A percentile compares a stretch with the other conserved stretches of the same genome.
phyloP scores from a whole-genome alignment of 176 grass and related monocot species.

The Oryza australiensis region DNA sequence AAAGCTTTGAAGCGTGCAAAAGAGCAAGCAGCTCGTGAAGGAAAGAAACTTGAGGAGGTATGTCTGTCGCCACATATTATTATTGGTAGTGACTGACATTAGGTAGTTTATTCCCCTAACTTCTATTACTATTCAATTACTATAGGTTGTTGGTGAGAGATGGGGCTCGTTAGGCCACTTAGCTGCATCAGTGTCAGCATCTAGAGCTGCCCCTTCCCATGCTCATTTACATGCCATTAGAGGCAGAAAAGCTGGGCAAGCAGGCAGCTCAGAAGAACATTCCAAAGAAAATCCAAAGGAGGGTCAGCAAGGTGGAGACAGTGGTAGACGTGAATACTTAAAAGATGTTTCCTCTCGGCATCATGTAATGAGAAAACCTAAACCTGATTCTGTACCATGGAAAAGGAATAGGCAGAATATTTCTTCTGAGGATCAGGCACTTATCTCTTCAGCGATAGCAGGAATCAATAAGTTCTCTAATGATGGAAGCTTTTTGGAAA shows the following conservation, averaged over 20 bases:
- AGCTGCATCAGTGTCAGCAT: constrained; percentile 66
- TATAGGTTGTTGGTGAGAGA: constrained; percentile 83
- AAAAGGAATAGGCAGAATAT: constrained; percentile 62
- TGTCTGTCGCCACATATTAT: neutral
- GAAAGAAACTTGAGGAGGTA: constrained; percentile 76
- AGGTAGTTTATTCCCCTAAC: neutral
- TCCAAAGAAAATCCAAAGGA: constrained; percentile 34
- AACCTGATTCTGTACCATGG: constrained; percentile 74
- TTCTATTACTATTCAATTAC: neutral
- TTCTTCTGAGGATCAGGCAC: constrained; percentile 67
- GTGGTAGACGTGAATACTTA: constrained; percentile 58
- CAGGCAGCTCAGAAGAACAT: constrained; percentile 40
- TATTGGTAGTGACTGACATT: neutral
- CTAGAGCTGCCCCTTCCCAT: constrained; percentile 59
- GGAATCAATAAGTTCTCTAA: constrained; percentile 76
- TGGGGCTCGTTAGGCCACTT: constrained; percentile 78
- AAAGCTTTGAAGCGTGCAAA: constrained; percentile 98
- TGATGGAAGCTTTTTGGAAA: constrained; percentile 92
- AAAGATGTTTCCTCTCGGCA: constrained; percentile 66
- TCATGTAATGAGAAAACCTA: constrained; percentile 83
- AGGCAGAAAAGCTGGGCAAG: constrained; percentile 62
- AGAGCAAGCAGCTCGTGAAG: constrained; percentile 91
- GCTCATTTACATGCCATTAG: constrained; percentile 84
- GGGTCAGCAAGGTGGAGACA: constrained; percentile 21
- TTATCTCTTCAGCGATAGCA: constrained; percentile 72